Conservation (phyloP, 768 basidiomycete genomes). For the Pisolithus tinctorius region DNA sequence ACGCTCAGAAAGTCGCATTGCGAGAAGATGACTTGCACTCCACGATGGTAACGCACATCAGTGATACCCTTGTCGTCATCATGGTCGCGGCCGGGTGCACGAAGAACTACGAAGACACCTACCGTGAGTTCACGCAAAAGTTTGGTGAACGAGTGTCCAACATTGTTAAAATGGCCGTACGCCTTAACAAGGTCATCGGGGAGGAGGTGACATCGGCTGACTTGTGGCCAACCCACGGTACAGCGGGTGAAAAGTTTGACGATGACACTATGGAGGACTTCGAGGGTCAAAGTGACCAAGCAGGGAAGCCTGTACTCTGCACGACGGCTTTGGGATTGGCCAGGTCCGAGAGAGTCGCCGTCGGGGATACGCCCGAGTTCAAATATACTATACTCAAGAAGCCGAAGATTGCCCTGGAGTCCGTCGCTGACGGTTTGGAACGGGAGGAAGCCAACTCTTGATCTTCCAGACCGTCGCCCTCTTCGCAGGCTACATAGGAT, state of each 20-base stretch:
- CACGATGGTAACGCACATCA: conserved; percentile 39
- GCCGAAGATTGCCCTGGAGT: conserved; percentile 48
- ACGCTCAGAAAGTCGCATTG: conserved; percentile 29
- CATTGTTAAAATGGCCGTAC: conserved; percentile 25
- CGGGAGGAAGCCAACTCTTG: conserved; percentile 15
- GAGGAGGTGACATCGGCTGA: conserved; percentile 54
- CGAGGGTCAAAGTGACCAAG: conserved; percentile 17
- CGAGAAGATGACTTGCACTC: conserved; percentile 26
- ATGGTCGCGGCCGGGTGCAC: conserved; percentile 36
- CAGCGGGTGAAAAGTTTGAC: conserved; percentile 37
- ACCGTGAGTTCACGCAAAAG: conserved; percentile 25
- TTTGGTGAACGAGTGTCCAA: conserved; percentile 31
- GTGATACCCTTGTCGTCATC: conserved; percentile 37
- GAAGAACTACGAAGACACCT: conserved; percentile 24
- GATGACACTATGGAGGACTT: conserved; percentile 40
- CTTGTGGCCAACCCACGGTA: conserved; percentile 42
- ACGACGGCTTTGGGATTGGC: conserved; percentile 52
- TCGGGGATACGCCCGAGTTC: conserved; percentile 41
- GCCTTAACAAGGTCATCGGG: conserved; percentile 43
- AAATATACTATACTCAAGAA: conserved; percentile 42
- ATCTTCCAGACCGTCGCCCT: not conserved
- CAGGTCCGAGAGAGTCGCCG: conserved; percentile 28
- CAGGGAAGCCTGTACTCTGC: conserved; percentile 36
- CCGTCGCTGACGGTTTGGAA: conserved; percentile 23
- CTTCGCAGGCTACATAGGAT: not conserved